Base-by-base conservation (phyloP, 305 asterid genomes). In the Solanum hybrid region DNA sequence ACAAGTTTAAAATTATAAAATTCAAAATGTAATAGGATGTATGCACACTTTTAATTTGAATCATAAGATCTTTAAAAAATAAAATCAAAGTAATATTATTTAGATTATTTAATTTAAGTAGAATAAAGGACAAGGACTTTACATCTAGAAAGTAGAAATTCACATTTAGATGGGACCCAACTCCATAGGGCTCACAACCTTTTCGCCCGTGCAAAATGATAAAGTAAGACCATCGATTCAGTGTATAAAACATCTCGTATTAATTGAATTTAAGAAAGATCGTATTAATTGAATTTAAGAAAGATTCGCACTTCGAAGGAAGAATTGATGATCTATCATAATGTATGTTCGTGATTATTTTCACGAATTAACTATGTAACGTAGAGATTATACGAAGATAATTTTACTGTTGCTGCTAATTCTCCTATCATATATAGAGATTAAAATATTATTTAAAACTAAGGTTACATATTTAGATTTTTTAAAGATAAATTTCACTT, bases 251-350 rank as follows among this genome's bases (percentile, higher is more conserved):
- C 5, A 61, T 61, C 11, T 61, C 5, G 10, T 20, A 8, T 8
- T 7, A 61, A 1, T 2, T 7, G 1, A 20, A 57, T 57, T 57
- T 33, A 33, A 33, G 34, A 33, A 57, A 57, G 1, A 17, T 2
- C 12, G 24, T 20, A 8, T 8, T 7, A 61, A 1, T 2, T 7
- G 1, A 20, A 57, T 57, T 57, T 33, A 33, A 33, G 34, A 33
- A 57, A 57, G 1, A 17, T 2, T 57, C 0, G 0, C 0, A 7
- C 1, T 57, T 57, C 8, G 6, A 1, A 57, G 8, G 6, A 57
- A 0, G 1, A 17, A 17, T 57, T 7, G 1, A 17, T 1, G 10
- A 61, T 20, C 0, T 20, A 61, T 20, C 7, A 1, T 51, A 15
- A 14, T 14, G 6, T 51, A 51, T 14, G 22, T 2, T 61, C 4